Conservation (phyloP, 2,329 filamentous ascomycete species). For the Myrmaecium sp. region DNA sequence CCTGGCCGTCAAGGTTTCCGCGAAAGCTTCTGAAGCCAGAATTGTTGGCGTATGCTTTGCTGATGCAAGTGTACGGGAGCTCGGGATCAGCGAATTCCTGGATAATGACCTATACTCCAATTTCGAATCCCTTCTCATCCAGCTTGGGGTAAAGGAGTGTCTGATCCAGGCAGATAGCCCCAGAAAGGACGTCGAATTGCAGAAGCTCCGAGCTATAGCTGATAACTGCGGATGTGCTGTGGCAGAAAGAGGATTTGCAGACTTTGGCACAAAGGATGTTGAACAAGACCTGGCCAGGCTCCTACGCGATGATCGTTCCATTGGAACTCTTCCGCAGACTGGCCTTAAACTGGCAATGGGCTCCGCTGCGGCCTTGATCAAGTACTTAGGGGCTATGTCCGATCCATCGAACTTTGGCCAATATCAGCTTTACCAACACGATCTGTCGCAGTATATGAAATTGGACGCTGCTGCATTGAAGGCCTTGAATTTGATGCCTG, state of each 20-base stretch:
- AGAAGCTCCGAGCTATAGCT: slow-evolving; percentile 75
- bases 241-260: slow-evolving; percentile 56
- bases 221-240: slow-evolving; percentile 85
- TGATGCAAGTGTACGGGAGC: slow-evolving; percentile 85
- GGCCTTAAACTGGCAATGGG: slow-evolving; percentile 95
- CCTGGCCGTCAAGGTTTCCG: slow-evolving; percentile 78
- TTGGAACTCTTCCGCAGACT: slow-evolving; percentile 66
- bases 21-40: slow-evolving; percentile 71
- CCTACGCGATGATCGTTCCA: slow-evolving; percentile 69
- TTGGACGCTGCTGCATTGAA: slow-evolving; percentile 86
- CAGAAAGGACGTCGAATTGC: slow-evolving; percentile 74
- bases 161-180: slow-evolving; percentile 62
- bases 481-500: slow-evolving; percentile 92
- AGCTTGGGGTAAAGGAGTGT: slow-evolving; percentile 89
- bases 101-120: slow-evolving; percentile 98
- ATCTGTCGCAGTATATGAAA: slow-evolving; percentile 95
- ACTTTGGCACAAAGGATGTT: slow-evolving; percentile 82
- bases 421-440: slow-evolving; percentile 93
- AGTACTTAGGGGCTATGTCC: slow-evolving; percentile 79
- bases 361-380: slow-evolving; percentile 81
- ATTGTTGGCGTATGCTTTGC: slow-evolving; percentile 93
- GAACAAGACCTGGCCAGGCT: slow-evolving; percentile 84
- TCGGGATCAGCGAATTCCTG: slow-evolving; percentile 95
- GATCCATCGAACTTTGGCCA: slow-evolving; percentile 93
- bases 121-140: slow-evolving; percentile 89